phyloP scores from a whole-genome alignment of 805 yeast species.

The Hanseniaspora hatyaiensis region DNA sequence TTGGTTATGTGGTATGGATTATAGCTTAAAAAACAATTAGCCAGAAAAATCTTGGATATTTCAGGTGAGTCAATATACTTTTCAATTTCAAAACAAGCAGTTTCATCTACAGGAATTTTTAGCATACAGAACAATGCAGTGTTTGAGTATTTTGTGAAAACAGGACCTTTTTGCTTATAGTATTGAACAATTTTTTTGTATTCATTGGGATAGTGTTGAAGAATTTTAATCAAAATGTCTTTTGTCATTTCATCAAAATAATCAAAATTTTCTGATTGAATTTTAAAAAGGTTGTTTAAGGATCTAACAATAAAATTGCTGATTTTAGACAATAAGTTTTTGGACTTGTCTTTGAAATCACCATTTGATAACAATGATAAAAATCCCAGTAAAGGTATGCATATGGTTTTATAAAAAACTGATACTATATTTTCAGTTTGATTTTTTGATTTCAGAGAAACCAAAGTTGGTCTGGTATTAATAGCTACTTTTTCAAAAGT shows the following conservation, averaged over 20 bases:
- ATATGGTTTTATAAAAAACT: constrained; percentile 1
- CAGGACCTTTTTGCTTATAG: background rate
- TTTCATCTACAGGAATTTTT: background rate
- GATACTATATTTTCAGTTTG: background rate
- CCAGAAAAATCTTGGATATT: background rate
- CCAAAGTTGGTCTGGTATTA: background rate
- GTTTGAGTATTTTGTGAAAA: background rate
- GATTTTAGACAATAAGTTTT: background rate
- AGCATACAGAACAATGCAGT: background rate
- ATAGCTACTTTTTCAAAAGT: background rate
- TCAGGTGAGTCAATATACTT: background rate
- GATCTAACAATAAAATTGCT: constrained; percentile 7
- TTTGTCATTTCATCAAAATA: background rate
- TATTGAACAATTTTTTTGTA: constrained; percentile 8
- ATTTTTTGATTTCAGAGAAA: background rate
- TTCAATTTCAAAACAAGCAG: background rate
- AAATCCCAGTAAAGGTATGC: constrained; percentile 2
- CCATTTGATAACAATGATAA: background rate
- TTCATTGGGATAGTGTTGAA: background rate
- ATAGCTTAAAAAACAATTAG: background rate
- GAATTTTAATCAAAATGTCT: background rate
- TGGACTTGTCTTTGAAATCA: background rate
- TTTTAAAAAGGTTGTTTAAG: constrained; percentile 5
- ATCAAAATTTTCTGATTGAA: background rate
- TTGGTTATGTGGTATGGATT: background rate